Evolutionary conservation across 495 filamentous ascomycete species (phyloP), one percentile per base, ranked within the genome.

Genomic region (Hypoxylon rickii): DNA sequence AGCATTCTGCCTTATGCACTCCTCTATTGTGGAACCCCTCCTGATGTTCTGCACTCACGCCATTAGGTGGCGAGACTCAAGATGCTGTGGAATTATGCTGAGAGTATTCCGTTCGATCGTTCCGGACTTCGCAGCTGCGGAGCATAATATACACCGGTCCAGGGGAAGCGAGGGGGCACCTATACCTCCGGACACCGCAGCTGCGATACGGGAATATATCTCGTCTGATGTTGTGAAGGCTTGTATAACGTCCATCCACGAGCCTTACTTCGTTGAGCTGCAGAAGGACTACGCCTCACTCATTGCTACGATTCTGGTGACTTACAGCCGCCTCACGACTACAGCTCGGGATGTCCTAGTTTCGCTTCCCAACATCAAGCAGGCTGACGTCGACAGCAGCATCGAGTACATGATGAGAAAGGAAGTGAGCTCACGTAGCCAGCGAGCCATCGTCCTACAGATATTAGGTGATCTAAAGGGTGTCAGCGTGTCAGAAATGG

Each of bases 191-290:
- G 64, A 61, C 0, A 73, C 73, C 3, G 81, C 81, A 0, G 65
- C 80, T 1, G 86, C 85, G 24, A 92, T 97, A 50, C 88, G 92
- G 55, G 92, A 97, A 65, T 99, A 94, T 61, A 92, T 97, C 61
- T 88, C 80, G 51, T 86, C 82, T 20, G 89, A 96, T 54, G 89
- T 93, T 3, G 78, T 95, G 17, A 88, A 86, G 73, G 85, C 88
- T 0, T 89, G 86, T 55, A 89, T 96, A 70, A 87, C 90, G 16
- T 93, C 89, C 11, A 80, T 99, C 22, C 87, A 97, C 70, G 94
- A 97, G 48, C 83, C 90, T 0, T 97, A 97, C 66, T 97, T 97
- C 61, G 92, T 96, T 33, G 94, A 99, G 51, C 83, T 92, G 64
- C 94, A 99, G 64, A 95, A 91, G 69, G 94, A 97, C 29, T 81